phyloP scores from a whole-genome alignment of 495 filamentous ascomycete genomes.

The Evansstolkia leycettana region DNA sequence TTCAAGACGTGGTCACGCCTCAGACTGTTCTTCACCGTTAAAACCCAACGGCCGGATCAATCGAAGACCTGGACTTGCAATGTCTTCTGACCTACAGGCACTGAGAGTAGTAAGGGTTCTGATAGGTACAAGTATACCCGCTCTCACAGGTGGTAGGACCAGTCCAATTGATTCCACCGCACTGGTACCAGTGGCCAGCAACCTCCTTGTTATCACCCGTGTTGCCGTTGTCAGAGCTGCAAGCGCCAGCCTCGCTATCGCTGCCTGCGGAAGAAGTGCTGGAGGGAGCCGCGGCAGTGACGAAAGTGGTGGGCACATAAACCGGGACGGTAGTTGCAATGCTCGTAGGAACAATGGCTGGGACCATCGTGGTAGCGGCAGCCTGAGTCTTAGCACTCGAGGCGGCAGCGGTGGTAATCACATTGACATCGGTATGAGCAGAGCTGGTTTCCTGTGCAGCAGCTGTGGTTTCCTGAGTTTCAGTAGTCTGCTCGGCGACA shows the following conservation, averaged over 20 bases:
- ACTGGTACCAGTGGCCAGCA: constrained; percentile 17
- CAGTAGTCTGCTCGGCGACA: too few relatives aligned
- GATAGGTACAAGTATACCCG: constrained; percentile 20
- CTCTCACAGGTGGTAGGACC: constrained; percentile 25
- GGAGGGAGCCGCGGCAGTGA: background rate
- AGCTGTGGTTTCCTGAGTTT: background rate
- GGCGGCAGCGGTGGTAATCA: background rate
- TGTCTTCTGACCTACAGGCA: too few relatives aligned
- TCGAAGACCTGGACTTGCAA: too few relatives aligned
- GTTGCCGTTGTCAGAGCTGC: background rate
- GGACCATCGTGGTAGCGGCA: background rate
- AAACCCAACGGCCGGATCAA: too few relatives aligned
- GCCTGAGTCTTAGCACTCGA: background rate
- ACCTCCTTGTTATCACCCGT: constrained; percentile 2
- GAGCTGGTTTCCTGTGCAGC: too few relatives aligned
- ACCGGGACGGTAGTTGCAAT: background rate
- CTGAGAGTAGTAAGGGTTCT: constrained; percentile 32
- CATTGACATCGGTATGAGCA: background rate
- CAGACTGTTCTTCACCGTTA: too few relatives aligned
- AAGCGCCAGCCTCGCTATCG: background rate
- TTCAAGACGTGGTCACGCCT: too few relatives aligned
- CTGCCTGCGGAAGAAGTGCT: too few relatives aligned
- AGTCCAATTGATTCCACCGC: constrained; percentile 26
- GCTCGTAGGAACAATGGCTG: background rate
- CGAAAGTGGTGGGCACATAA: background rate